Evolutionary conservation across 1,139 yeast species (phyloP), one percentile per base, ranked within the genome.

Genomic region (Ogataea hybrid): DNA sequence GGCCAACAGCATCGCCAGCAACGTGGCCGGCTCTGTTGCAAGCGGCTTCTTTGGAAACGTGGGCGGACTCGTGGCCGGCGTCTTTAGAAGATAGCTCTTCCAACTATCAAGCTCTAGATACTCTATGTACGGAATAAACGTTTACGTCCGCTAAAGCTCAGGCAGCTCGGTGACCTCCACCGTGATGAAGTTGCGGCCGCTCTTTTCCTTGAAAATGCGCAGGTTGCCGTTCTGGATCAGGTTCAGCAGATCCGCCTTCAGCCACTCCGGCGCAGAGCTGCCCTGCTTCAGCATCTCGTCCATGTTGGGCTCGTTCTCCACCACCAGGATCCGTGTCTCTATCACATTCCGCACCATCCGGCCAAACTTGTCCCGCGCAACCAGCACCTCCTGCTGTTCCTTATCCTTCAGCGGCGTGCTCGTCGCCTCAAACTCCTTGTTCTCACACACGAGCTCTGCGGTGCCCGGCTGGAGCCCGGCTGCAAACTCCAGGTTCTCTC

Each of bases 1-100:
- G 60, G 95, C 95, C n/a, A 81, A 81, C 45, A 51, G 41, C 32
- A 35, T 61, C 15, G 61, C 64, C 9, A 49, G 47, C 20, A 51
- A 47, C 35, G 36, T 69, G 8, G 70, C 79, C 46, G 73, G 81
- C 5, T 66, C 70, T 36, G 73, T 81, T 25, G 63, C 80, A 1
- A 70, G 73, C 14, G 63, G 69, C 5, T 30, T 80, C 9, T 65
- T 79, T 27, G 61, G 70, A n/a, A 70, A 78, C 50, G 54, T 81
- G 23, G 31, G 32, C 16, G 41, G 41, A 5, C 15, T 32, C 32
- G 20, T 37, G 12, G 23, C 36, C 12, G 17, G 31, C 11, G 6
- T 37, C 12, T 37, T 37, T 17, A 28, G 33, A 10, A 28, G 41
- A 21, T 37, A 28, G 28, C 11, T 15, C 28, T 16, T 18, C 21